Percentiles rank a stretch among this genome's conserved stretches.
These are phyloP conservation scores for Macaranga tanarius DNA, from an alignment of 441 rosid genomes.

Conservation along the genomic window DNA sequence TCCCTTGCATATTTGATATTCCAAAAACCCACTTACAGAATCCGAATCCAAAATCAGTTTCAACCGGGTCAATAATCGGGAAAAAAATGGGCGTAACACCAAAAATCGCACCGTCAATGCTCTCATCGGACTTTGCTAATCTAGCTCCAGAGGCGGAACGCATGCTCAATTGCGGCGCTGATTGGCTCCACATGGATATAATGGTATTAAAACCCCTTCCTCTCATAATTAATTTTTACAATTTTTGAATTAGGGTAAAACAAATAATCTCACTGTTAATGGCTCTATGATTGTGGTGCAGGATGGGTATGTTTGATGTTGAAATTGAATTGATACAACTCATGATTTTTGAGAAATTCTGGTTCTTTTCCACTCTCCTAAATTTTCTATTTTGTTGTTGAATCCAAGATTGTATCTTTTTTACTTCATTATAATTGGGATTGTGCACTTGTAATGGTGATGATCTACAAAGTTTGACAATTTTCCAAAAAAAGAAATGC, in stretches of 20 bases:
- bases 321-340: background rate
- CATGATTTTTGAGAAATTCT: background rate
- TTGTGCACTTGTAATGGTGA: no score
- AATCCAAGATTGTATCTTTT: background rate
- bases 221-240: no score
- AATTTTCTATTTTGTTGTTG: no score
- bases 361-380: constrained; percentile 9
- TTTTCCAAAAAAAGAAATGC: no score
- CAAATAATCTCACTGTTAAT: no score
- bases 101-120: constrained; percentile 91
- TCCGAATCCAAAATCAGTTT: background rate
- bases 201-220: constrained; percentile 42
- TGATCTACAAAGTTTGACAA: no score
- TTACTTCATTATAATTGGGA: no score
- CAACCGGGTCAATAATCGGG: constrained; percentile 5
- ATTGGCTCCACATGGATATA: constrained; percentile 99
- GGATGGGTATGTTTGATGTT: constrained; percentile 68
- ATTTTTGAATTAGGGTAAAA: no score
- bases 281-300: constrained; percentile 36
- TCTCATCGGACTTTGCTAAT: constrained; percentile 91
- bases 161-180: constrained; percentile 80
- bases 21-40: background rate
- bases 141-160: constrained; percentile 81
- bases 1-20: background rate
- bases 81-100: constrained; percentile 52